Percentiles rank a stretch among this genome's conserved stretches.
These are phyloP conservation scores for Phlebiopsis gigantea DNA, from an alignment of 768 basidiomycete species.

Conservation along the genomic window DNA sequence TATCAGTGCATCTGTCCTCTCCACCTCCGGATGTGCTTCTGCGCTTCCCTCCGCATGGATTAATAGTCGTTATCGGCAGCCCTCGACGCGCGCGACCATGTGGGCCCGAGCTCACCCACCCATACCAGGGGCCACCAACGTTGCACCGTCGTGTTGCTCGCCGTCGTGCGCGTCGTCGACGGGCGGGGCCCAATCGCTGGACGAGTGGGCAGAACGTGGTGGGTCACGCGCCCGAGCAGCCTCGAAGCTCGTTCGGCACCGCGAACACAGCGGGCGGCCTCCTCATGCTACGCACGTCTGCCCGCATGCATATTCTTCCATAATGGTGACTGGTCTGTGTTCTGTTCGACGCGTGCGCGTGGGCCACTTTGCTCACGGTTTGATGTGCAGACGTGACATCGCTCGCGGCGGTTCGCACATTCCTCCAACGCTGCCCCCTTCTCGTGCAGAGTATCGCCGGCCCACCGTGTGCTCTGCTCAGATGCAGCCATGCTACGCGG, in stretches of 20 bases:
- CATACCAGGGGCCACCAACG: neutral
- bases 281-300: neutral
- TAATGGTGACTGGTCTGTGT: neutral
- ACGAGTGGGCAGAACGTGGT: neutral
- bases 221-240: neutral
- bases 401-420: neutral
- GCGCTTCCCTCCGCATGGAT: conserved; percentile 3
- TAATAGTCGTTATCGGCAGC: neutral
- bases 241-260: neutral
- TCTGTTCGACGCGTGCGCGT: conserved; percentile 4
- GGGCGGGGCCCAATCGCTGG: neutral
- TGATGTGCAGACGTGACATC: conserved; percentile 1
- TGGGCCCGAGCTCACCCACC: neutral
- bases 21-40: neutral
- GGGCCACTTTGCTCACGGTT: neutral
- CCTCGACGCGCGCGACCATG: neutral
- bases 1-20: neutral
- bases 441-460: neutral
- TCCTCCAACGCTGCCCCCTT: neutral
- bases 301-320: neutral
- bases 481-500: neutral
- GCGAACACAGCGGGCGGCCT: neutral
- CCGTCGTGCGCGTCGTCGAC: neutral
- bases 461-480: neutral
- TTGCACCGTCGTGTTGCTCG: neutral